phyloP scores from a whole-genome alignment of 768 basidiomycete genomes.

The Kwoniella sp. region DNA sequence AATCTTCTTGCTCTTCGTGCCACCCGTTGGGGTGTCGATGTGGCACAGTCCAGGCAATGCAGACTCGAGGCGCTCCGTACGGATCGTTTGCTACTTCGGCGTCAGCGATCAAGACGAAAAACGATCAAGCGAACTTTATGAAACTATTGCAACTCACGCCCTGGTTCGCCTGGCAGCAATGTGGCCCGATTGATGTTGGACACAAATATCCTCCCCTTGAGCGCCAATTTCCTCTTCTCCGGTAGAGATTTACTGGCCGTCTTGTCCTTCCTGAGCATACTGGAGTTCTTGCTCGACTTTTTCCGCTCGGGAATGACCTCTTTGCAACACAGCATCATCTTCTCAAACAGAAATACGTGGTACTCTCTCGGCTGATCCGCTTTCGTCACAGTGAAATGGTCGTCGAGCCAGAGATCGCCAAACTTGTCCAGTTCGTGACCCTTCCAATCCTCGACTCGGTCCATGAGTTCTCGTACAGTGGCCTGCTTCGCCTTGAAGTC shows the following conservation, averaged over 20 bases:
- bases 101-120: constrained; percentile 10
- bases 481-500: constrained; percentile 85
- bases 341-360: constrained; percentile 97
- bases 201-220: constrained; percentile 96
- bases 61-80: constrained; percentile 20
- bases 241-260: constrained; percentile 66
- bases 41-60: constrained; percentile 32
- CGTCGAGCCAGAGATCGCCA: constrained; percentile 89
- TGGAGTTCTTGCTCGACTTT: constrained; percentile 78
- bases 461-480: constrained; percentile 81
- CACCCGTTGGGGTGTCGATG: constrained; percentile 24
- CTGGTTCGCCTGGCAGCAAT: constrained; percentile 65
- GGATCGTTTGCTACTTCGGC: constrained; percentile 16
- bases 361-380: constrained; percentile 96
- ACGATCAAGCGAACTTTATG: constrained; percentile 11
- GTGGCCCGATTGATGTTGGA: constrained; percentile 89
- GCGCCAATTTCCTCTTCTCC: constrained; percentile 75
- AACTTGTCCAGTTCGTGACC: constrained; percentile 94
- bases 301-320: constrained; percentile 68
- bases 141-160: constrained; percentile 57
- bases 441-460: constrained; percentile 97
- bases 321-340: constrained; percentile 98
- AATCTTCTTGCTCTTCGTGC: constrained; percentile 63
- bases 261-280: constrained; percentile 77
- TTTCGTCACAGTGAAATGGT: constrained; percentile 93